Percentiles rank a stretch among this genome's conserved stretches.
These are phyloP conservation scores for Knoxdaviesia proteae DNA, from an alignment of 2,329 filamentous ascomycete genomes.

Conservation along the genomic window DNA sequence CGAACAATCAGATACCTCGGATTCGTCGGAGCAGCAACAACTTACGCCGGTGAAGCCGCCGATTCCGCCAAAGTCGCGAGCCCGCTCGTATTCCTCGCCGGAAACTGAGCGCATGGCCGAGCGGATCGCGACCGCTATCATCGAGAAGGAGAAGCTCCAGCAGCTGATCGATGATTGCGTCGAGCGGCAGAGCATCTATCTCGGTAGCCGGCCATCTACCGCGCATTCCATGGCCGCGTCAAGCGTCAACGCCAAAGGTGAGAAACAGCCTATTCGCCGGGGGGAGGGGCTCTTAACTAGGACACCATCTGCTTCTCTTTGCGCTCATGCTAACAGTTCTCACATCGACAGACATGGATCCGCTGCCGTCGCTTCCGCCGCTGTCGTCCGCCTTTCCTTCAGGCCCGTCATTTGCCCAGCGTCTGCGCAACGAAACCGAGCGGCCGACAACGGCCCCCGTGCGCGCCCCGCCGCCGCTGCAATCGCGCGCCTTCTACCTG, in stretches of 20 bases:
- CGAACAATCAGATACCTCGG: no score
- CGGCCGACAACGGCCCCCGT: conserved; percentile 11
- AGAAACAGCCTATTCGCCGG: no score
- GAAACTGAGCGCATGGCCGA: conserved; percentile 30
- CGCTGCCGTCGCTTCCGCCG: conserved; percentile 33
- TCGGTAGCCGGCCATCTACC: conserved; percentile 30
- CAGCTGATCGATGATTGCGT: conserved; percentile 38
- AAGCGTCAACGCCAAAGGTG: background rate
- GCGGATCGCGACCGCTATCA: conserved; percentile 32
- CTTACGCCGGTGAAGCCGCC: conserved; percentile 4
- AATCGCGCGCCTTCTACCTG: background rate
- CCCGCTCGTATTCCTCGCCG: conserved; percentile 22
- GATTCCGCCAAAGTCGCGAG: conserved; percentile 23
- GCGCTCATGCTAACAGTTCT: background rate
- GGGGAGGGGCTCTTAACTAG: background rate
- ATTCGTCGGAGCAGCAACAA: no score
- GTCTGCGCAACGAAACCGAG: conserved; percentile 23
- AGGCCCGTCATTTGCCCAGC: conserved; percentile 32
- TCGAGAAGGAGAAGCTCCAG: conserved; percentile 37
- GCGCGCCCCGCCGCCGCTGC: conserved; percentile 7
- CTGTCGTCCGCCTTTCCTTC: conserved; percentile 12
- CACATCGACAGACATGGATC: conserved; percentile 19
- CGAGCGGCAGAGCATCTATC: conserved; percentile 37
- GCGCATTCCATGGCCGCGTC: conserved; percentile 17
- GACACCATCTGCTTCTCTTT: background rate